phyloP scores from a whole-genome alignment of 1,139 yeast genomes.

The Candida tropicalis region DNA sequence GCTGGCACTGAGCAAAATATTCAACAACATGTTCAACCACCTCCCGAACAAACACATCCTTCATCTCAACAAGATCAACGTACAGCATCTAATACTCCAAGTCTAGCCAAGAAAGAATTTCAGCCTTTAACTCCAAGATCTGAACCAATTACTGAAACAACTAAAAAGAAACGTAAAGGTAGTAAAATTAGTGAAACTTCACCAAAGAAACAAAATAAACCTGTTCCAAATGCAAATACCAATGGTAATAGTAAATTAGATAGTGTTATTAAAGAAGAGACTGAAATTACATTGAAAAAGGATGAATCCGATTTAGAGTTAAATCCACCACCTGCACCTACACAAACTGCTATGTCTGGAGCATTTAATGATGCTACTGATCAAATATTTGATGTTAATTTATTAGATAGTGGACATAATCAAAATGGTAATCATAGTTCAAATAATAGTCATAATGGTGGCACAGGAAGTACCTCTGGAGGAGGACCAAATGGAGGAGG shows the following conservation, averaged over 20 bases:
- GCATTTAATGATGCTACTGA: slow-evolving; percentile 33
- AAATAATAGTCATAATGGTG: slow-evolving; percentile 12
- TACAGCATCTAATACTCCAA: slow-evolving; percentile 25
- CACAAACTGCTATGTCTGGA: slow-evolving; percentile 15
- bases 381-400: slow-evolving; percentile 41
- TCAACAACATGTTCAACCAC: slow-evolving; percentile 7
- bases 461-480: slow-evolving; percentile 6
- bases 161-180: slow-evolving; percentile 30
- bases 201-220: slow-evolving; percentile 32
- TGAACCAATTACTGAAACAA: slow-evolving; percentile 32
- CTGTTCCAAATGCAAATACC: slow-evolving; percentile 14
- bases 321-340: slow-evolving; percentile 28
- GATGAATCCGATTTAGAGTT: slow-evolving; percentile 19
- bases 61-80: slow-evolving; percentile 5
- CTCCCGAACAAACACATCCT: slow-evolving; percentile 6
- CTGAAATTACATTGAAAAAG: slow-evolving; percentile 17
- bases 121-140: slow-evolving; percentile 49
- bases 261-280: slow-evolving; percentile 26
- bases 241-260: slow-evolving; percentile 25
- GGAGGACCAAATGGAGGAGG: too few species aligned
- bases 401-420: slow-evolving; percentile 23
- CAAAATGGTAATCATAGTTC: slow-evolving; percentile 2
- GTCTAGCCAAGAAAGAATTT: slow-evolving; percentile 37
- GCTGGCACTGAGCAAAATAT: slow-evolving; percentile 19
- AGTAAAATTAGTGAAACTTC: slow-evolving; percentile 28